Conservation (phyloP, 2,329 filamentous ascomycete genomes). For the Trichoderma simmonsii region DNA sequence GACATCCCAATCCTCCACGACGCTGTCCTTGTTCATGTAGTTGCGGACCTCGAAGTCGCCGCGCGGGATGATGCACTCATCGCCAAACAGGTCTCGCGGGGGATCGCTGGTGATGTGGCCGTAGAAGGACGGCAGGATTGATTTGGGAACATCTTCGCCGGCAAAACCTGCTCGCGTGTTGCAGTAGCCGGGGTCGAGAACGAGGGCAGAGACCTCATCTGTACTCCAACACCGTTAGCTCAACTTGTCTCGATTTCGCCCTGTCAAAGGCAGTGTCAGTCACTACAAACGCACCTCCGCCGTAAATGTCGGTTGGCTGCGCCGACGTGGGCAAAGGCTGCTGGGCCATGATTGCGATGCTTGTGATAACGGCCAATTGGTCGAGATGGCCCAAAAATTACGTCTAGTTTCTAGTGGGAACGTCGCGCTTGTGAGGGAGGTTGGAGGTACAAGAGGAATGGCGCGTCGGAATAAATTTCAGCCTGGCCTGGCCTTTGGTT, state of each 20-base stretch:
- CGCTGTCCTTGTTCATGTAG: slow-evolving; percentile 83
- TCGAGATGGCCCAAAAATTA: slow-evolving; percentile 13
- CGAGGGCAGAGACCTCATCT: slow-evolving; percentile 97
- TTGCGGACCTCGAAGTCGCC: slow-evolving; percentile 80
- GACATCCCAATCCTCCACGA: slow-evolving; percentile 95
- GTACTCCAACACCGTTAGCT: slow-evolving; percentile 13
- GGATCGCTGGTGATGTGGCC: slow-evolving; percentile 52
- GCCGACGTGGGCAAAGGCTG: slow-evolving; percentile 54
- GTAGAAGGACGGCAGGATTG: slow-evolving; percentile 87
- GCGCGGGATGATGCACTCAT: slow-evolving; percentile 80
- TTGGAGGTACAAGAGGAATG: slow-evolving; percentile 14
- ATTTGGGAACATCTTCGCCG: slow-evolving; percentile 95
- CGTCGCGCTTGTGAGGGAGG: slow-evolving; percentile 23
- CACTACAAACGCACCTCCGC: slow-evolving; percentile 49
- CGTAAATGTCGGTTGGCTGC: slow-evolving; percentile 61
- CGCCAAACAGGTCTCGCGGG: slow-evolving; percentile 71
- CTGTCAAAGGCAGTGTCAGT: slow-evolving; percentile 21
- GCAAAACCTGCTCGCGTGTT: slow-evolving; percentile 92
- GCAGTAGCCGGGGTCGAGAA: slow-evolving; percentile 92
- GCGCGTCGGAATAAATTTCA: slow-evolving; percentile 36
- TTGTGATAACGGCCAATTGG: slow-evolving; percentile 26
- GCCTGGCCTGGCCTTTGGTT: slow-evolving; percentile 22
- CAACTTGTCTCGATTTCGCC: too few species aligned
- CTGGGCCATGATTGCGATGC: slow-evolving; percentile 46
- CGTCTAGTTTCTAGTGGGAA: slow-evolving; percentile 19